Evolutionary conservation across 2,329 filamentous ascomycete species (phyloP).

Genomic region (Aureobasidium subglaciale): DNA sequence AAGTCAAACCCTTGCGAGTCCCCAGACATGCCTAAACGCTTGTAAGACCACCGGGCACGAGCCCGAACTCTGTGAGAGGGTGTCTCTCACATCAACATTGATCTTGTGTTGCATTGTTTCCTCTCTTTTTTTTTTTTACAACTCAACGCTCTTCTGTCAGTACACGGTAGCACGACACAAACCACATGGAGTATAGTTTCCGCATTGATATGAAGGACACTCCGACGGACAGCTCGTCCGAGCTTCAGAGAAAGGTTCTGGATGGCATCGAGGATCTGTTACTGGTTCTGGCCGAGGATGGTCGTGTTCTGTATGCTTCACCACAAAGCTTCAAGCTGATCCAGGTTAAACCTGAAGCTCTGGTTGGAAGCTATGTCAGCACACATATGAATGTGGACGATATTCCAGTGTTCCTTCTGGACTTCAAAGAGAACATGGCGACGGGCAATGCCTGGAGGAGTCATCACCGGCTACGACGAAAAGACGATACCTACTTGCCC

Average conservation of each 20-base stretch:
- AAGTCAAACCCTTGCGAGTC: not conserved
- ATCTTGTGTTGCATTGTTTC: not conserved
- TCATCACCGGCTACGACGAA: not conserved
- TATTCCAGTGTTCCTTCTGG: not conserved
- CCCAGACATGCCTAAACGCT: not conserved
- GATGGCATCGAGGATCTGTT: slow-evolving; percentile 1
- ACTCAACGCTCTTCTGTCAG: not conserved
- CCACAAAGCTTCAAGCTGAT: not conserved
- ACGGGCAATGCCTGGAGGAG: not conserved
- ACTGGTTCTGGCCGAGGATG: not conserved
- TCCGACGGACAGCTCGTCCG: not conserved
- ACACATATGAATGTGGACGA: slow-evolving; percentile 7
- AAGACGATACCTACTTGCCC: not conserved
- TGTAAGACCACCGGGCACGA: not conserved
- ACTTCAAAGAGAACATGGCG: not conserved
- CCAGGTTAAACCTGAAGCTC: not conserved
- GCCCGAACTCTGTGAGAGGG: not conserved
- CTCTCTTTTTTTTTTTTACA: not conserved
- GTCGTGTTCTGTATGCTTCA: not conserved
- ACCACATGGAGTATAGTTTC: not conserved
- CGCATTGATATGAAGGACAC: not conserved
- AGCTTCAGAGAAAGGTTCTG: not conserved
- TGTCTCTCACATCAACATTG: not conserved
- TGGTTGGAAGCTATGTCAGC: not conserved
- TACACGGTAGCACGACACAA: not conserved